Evolutionary conservation across 75 land plant genomes (phyloP).

Genomic region (Ceratopteris richardii): DNA sequence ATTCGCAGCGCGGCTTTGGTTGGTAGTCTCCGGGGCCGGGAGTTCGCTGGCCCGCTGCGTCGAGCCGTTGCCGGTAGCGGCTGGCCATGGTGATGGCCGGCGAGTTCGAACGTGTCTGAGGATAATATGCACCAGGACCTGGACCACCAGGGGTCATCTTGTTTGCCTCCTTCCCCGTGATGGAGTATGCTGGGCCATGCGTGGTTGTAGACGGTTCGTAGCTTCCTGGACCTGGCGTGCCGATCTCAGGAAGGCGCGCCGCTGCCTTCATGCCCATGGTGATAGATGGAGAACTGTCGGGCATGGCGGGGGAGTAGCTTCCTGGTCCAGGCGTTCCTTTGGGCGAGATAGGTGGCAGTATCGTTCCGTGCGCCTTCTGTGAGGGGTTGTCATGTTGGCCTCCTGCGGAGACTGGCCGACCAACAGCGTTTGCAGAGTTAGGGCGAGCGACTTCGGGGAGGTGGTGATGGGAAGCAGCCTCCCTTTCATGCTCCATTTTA

Average conservation of each 20-base stretch:
- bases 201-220: neutral
- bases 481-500: too few relatives aligned
- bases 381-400: too few relatives aligned
- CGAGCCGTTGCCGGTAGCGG: neutral
- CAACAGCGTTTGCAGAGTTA: too few relatives aligned
- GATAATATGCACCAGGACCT: conserved; percentile 1
- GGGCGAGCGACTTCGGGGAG: too few relatives aligned
- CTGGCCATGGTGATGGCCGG: conserved; percentile 1
- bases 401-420: too few relatives aligned
- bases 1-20: neutral
- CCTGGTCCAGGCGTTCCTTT: neutral
- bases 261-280: neutral
- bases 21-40: conserved; percentile 3
- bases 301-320: neutral
- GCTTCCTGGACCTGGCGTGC: neutral
- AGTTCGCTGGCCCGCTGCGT: neutral
- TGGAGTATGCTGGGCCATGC: conserved; percentile 1
- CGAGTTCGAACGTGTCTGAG: neutral
- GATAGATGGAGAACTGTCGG: neutral
- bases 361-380: too few relatives aligned
- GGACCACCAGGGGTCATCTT: neutral
- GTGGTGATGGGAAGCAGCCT: too few relatives aligned
- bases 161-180: neutral
- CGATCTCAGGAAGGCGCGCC: neutral
- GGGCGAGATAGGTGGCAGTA: neutral